These are phyloP conservation scores for Fusarium dimerum DNA, from an alignment of 2,329 filamentous ascomycete species.

Conservation along the genomic window DNA sequence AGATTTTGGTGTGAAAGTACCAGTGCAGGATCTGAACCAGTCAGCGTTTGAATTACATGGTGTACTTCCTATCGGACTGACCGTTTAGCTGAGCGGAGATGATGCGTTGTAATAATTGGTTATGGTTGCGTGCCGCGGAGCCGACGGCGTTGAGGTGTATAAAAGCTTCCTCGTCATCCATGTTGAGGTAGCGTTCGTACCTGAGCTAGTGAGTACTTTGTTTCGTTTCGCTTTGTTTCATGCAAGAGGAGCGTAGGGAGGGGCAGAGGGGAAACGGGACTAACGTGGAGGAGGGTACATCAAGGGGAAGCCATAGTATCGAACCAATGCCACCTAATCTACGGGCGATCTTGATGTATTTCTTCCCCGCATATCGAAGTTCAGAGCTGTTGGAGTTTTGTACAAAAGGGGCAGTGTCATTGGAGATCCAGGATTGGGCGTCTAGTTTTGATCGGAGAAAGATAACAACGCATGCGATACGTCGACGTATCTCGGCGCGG, in stretches of 20 bases:
- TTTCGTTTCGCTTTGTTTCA: no score
- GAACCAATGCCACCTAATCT: slow-evolving; percentile 32
- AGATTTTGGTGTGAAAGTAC: slow-evolving; percentile 26
- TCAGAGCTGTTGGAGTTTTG: slow-evolving; percentile 27
- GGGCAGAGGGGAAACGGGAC: not conserved
- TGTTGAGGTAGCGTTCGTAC: slow-evolving; percentile 36
- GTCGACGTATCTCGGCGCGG: slow-evolving; percentile 29
- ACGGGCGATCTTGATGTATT: slow-evolving; percentile 37
- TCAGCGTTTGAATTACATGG: not conserved
- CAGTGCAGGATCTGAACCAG: slow-evolving; percentile 11
- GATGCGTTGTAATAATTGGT: slow-evolving; percentile 24
- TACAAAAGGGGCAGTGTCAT: slow-evolving; percentile 19
- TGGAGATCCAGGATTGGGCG: slow-evolving; percentile 18
- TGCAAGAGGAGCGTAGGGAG: no score
- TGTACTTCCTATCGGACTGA: not conserved
- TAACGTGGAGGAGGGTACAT: slow-evolving; percentile 37
- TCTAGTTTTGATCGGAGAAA: slow-evolving; percentile 32
- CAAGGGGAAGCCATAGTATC: slow-evolving; percentile 34
- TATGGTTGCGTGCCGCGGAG: slow-evolving; percentile 13
- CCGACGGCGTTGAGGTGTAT: slow-evolving; percentile 27
- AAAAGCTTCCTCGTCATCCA: slow-evolving; percentile 35
- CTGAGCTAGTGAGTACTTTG: slow-evolving; percentile 12
- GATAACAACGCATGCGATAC: slow-evolving; percentile 32
- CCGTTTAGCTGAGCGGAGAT: slow-evolving; percentile 23
- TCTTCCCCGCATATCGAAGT: slow-evolving; percentile 34